Evolutionary conservation across 2,329 filamentous ascomycete genomes (phyloP), one percentile per base, ranked within the genome.

Genomic region (Paracoccidioides brasiliensis): DNA sequence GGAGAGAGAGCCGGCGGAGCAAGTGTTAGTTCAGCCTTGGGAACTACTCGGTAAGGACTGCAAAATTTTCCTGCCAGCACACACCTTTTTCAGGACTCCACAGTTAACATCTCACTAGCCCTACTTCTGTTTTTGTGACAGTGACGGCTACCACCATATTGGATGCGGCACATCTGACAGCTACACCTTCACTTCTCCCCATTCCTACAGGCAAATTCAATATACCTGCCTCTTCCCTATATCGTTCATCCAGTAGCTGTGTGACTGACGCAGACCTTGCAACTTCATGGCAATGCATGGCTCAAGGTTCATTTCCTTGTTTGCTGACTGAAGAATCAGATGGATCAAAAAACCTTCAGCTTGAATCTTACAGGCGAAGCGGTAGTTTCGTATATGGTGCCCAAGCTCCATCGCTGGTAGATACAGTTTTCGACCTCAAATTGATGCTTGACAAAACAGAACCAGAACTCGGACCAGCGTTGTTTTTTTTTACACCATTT

Each of bases 401-500:
- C 2, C 83, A 86, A 64, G 71, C 77, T n/a, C 81, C 81, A 0
- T 65, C 74, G 35, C 70, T 80, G 48, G 62, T 64, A 12, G 57
- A 65, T 42, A 65, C 62, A 7, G 68, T 74, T 33, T 73, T 79
- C 59, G 66, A 72, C 1, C 66, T 86, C 57, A 69, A 73, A 28
- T 72, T 83, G 37, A 80, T 82, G 44, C 69, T 72, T 40, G 83
- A 86, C 65, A 74, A 76, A 41, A 77, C 80, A 57, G 77, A 79
- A 55, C 71, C 74, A 41, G 69, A 69, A 12, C 73, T 77, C 58
- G 84, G 83, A 1, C 81, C 82, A 12, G 82, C 83, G 5, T 80
- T 78, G 63, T 83, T 83, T 61, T 86, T 86, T 64, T 76, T 79
- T 59, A 69, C 79, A 30, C 66, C 72, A 12, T 85, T 85, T 63